Base-by-base conservation (phyloP, 2,329 filamentous ascomycete genomes). In the Parastagonospora avenae region DNA sequence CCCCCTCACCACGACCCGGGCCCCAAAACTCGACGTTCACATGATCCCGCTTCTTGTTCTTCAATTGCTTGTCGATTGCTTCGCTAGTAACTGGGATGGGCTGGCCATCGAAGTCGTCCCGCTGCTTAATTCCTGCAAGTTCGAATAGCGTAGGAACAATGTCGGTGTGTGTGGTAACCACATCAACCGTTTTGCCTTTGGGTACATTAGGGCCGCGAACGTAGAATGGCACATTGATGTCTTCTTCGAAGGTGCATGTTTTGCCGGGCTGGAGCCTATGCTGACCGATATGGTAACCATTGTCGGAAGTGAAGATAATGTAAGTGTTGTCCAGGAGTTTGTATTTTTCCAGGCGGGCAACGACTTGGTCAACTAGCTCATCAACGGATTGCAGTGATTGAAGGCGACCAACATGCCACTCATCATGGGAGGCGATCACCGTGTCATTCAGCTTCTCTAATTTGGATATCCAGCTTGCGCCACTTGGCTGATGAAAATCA, bases 371-470 rank as follows among this genome's bases (percentile, higher is more conserved):
- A 6, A 85, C 75, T 37, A 84, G 71, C 54, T 84, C 82, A 54
- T 84, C 82, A 0, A 84, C 81, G 1, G 78, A 73, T 54, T 84
- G 81, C 4, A 84, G 63, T 2, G 81, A 67, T 15, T 77, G 77
- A 2, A 84, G 67, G 2, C 82, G 76, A 24, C 70, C 64, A 4
- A 81, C 77, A 54, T 83, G 81, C 57, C 78, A 83, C 35, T 80
- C 67, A 48, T 84, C 82, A 46, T 82, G 77, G 57, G 79, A 82
- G 11, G 79, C 78, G 12, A 84, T 59, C 4, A 77, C 74, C 0
- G 74, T 71, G 41, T 76, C 62, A 52, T 79, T 81, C 57, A 80
- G 77, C 39, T 74, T 24, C 19, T 24, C 19, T 24, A 24, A 24
- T 24, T 24, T 24, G 3, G 19, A 24, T 24, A 24, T 24, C 19